Evolutionary conservation across 768 basidiomycete species (phyloP), one percentile per base, ranked within the genome.

Genomic region (Clitopilus passeckerianus): DNA sequence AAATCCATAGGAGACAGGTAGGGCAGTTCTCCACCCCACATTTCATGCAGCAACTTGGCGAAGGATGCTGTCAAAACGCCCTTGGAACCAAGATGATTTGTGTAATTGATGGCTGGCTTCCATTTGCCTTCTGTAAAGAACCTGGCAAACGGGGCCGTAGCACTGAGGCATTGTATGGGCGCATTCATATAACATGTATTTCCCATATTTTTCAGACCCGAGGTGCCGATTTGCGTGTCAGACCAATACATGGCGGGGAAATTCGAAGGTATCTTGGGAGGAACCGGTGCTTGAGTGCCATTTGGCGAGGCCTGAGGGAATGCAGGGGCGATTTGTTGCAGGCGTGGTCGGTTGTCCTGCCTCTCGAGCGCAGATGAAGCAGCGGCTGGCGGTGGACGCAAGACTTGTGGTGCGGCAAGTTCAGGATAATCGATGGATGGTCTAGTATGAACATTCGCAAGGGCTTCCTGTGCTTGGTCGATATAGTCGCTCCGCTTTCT

Each of bases 111-210:
- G 0, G 89, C 90, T 63, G 68, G 83, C 72, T 82, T 87, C 90
- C 93, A 93, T 23, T 87, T 81, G 6, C 87, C 87, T 67, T 93
- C 93, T 4, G 86, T 88, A 67, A 99, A 98, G 76, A 95, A 98
- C 57, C 87, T 81, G 30, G 95, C 85, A 71, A 99, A 96, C 0
- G 96, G 96, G 6, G 91, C 85, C 0, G 96, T 97, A 0, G 95
- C 95, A 69, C 89, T 94, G 68, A 99, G 77, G 71, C 97, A 99
- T 72, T 99, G 97, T 15, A 99, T 85, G 6, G 94, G 95, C 30
- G 97, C 92, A 71, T 98, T 98, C 94, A 98, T 98, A 70, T 98
- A 99, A 71, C 97, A 99, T 7, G 97, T 99, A 71, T 98, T 98
- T 16, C 91, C 89, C 61, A 98, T 69, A 70, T 99, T 99, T 82